phyloP scores from a whole-genome alignment of 2,329 filamentous ascomycete genomes.

The Cytospora paraplurivora region DNA sequence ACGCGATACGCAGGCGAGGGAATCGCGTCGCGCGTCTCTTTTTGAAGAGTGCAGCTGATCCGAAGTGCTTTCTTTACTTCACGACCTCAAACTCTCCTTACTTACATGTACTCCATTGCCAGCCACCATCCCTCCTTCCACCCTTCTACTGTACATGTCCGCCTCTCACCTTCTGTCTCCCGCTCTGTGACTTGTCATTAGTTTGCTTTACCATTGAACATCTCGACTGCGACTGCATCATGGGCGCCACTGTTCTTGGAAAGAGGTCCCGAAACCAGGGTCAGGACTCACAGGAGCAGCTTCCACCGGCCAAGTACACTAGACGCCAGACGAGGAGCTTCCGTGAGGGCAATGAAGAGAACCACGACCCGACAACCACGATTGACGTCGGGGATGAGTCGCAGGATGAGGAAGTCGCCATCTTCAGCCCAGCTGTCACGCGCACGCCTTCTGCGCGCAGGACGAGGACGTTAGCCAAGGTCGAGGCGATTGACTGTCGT shows the following conservation, averaged over 20 bases:
- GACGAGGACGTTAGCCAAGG: slow-evolving; percentile 21
- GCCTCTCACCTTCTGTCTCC: slow-evolving; percentile 22
- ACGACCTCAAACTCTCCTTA: not conserved
- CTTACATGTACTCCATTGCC: slow-evolving; percentile 7
- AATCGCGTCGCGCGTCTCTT: slow-evolving; percentile 14
- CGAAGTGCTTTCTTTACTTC: slow-evolving; percentile 4
- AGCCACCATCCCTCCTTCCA: slow-evolving; percentile 13
- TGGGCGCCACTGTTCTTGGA: slow-evolving; percentile 35
- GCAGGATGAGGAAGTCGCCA: slow-evolving; percentile 40
- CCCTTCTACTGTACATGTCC: not conserved
- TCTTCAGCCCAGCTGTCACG: slow-evolving; percentile 33
- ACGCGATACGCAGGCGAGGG: not conserved
- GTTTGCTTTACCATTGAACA: slow-evolving; percentile 6
- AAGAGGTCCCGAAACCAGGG: slow-evolving; percentile 36
- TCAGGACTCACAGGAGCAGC: slow-evolving; percentile 28
- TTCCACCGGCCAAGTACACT: slow-evolving; percentile 48
- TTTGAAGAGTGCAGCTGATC: not conserved
- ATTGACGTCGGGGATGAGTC: slow-evolving; percentile 45
- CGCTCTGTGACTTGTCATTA: not conserved
- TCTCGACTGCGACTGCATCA: slow-evolving; percentile 28
- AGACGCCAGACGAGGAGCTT: slow-evolving; percentile 45
- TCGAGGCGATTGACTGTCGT: slow-evolving; percentile 31
- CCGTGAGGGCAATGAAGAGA: slow-evolving; percentile 63
- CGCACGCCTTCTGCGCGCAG: slow-evolving; percentile 29
- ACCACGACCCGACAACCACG: slow-evolving; percentile 57